Base-by-base conservation (phyloP, 108 stramenopile species). In the Thalassiosira profunda region DNA sequence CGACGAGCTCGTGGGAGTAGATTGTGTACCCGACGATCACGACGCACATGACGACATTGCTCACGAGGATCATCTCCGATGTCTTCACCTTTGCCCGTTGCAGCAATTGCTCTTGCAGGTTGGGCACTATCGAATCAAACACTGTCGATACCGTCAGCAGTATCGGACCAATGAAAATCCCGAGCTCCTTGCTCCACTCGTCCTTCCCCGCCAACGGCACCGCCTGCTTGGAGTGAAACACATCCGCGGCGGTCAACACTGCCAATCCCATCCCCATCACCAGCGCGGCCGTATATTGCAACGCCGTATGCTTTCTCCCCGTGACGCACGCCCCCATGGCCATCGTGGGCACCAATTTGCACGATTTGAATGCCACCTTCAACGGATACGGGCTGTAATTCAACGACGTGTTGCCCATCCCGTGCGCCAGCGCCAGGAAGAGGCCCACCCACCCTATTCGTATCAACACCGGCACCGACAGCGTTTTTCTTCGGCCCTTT, bases 291-390 rank as follows among this genome's bases (percentile, higher is more conserved):
- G 47, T 58, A 35, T 77, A 77, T 41, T 77, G 70, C 30, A 63
- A 23, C 44, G 49, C 69, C 1, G 70, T 66, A 45, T 77, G 55
- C 21, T 34, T 56, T 9, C 46, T 18, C 28, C 62, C 76, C 17
- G 70, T 72, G 33, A 77, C 41, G 41, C 70, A 77, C 33, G 30
- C 63, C 14, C 70, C 64, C 11, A 77, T 26, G n/a, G 65, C 70
- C 76, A 77, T 77, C 5, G 76, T 77, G 33, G 76, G 76, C 0
- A 77, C 76, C 5, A 77, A 43, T 38, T 77, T 77, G 23, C 70
- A 77, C 17, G 76, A 77, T 58, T 77, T 77, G 61, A 77, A 77
- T 48, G 76, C 76, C n/a, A 66, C 76, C 76, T 77, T 77, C 9
- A 77, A 37, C 15, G 67, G 69, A 44, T 70, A 75, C 12, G 74